A percentile compares a stretch with the other conserved stretches of the same genome.
phyloP scores from a whole-genome alignment of 176 grass and related monocot species.

The Aegilops longissima region DNA sequence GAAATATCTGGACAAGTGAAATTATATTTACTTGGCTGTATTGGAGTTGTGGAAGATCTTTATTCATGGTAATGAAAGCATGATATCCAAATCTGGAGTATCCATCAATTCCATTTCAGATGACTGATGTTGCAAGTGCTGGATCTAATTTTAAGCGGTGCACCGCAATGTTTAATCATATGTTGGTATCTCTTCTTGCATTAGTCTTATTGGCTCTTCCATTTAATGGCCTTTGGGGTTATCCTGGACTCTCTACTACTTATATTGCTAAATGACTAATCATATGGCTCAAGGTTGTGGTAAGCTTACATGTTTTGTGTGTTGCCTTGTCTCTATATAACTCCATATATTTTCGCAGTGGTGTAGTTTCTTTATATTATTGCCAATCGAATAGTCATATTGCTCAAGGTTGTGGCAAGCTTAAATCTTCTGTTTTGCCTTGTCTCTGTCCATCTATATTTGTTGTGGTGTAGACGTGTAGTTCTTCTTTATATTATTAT shows the following conservation, averaged over 20 bases:
- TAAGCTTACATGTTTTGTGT: slow-evolving; percentile 61
- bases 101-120: slow-evolving; percentile 34
- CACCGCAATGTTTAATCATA: slow-evolving; percentile 42
- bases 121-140: slow-evolving; percentile 42
- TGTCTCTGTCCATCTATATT: slow-evolving; percentile 24
- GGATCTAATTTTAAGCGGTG: slow-evolving; percentile 39
- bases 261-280: slow-evolving; percentile 60
- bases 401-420: slow-evolving; percentile 63
- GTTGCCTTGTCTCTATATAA: slow-evolving; percentile 39
- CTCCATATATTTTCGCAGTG: slow-evolving; percentile 19
- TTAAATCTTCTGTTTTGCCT: slow-evolving; percentile 46
- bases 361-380: slow-evolving; percentile 28
- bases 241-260: slow-evolving; percentile 56
- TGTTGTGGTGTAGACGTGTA: not conserved
- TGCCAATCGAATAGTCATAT: slow-evolving; percentile 53
- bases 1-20: slow-evolving; percentile 42
- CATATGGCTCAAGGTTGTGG: slow-evolving; percentile 60
- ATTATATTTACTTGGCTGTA: slow-evolving; percentile 30
- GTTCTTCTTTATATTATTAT: not conserved
- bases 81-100: slow-evolving; percentile 27
- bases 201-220: slow-evolving; percentile 57
- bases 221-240: slow-evolving; percentile 46
- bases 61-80: slow-evolving; percentile 19
- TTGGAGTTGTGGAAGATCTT: slow-evolving; percentile 33
- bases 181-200: slow-evolving; percentile 43